Percentiles rank a stretch among this genome's conserved stretches.
Conservation (phyloP, 108 stramenopile species). For the Skeletonema costatum region DNA sequence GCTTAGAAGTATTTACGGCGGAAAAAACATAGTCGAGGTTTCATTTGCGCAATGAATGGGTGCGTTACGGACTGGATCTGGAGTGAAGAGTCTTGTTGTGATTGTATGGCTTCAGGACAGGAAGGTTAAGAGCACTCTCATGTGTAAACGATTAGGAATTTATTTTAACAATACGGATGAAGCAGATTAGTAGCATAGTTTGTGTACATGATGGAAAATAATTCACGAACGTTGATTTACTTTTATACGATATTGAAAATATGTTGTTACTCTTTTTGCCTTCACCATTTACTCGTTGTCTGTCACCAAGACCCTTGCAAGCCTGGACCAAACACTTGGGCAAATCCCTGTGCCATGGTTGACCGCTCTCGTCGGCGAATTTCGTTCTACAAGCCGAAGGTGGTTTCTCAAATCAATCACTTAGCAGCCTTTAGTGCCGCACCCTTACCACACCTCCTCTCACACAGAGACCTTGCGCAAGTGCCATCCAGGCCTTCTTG, state of each 20-base stretch:
- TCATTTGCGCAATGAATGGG: slow-evolving; percentile 79
- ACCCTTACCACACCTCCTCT: slow-evolving; percentile 72
- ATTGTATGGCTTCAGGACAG: slow-evolving; percentile 80
- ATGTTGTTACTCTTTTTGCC: not conserved
- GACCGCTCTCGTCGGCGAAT: slow-evolving; percentile 57
- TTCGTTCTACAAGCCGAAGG: slow-evolving; percentile 54
- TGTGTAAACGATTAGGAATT: not conserved
- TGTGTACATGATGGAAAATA: not conserved
- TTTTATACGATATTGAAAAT: not conserved
- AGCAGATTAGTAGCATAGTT: not conserved
- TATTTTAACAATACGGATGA: not conserved
- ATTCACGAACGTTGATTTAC: not conserved
- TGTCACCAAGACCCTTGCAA: slow-evolving; percentile 24
- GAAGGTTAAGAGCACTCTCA: slow-evolving; percentile 10
- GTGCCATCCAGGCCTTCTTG: slow-evolving; percentile 51
- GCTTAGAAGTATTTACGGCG: slow-evolving; percentile 41
- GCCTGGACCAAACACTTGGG: slow-evolving; percentile 57
- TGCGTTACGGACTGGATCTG: slow-evolving; percentile 78
- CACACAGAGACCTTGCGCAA: slow-evolving; percentile 58
- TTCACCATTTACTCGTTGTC: not conserved
- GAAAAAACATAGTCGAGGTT: slow-evolving; percentile 65
- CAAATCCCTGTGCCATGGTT: slow-evolving; percentile 40
- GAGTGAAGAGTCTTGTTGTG: slow-evolving; percentile 83
- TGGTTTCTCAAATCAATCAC: slow-evolving; percentile 65
- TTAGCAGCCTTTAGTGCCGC: slow-evolving; percentile 63